Evolutionary conservation across 1,139 yeast genomes (phyloP).

Genomic region (Hanseniaspora sp.): DNA sequence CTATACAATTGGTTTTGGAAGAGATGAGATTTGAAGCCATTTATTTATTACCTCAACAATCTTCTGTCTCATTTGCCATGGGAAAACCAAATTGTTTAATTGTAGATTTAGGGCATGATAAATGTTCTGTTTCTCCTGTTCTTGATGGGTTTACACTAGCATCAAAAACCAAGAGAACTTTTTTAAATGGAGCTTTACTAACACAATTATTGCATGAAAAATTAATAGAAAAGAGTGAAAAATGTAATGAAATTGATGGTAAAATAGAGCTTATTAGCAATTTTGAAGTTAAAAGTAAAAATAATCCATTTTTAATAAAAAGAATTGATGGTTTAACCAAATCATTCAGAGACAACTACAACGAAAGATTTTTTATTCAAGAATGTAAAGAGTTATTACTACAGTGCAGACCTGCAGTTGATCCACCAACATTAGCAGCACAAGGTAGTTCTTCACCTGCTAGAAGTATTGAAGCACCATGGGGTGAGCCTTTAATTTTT

Average conservation of each 20-base stretch:
- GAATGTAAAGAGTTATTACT: constrained; percentile 56
- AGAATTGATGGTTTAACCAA: constrained; percentile 23
- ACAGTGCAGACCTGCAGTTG: constrained; percentile 31
- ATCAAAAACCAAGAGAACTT: constrained; percentile 58
- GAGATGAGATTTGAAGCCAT: constrained; percentile 71
- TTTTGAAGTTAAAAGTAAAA: constrained; percentile 26
- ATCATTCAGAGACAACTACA: constrained; percentile 16
- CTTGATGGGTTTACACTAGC: constrained; percentile 82
- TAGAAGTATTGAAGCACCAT: constrained; percentile 72
- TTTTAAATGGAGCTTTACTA: constrained; percentile 52
- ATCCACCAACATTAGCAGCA: background rate
- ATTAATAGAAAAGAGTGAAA: constrained; percentile 5
- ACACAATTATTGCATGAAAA: constrained; percentile 23
- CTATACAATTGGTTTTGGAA: constrained; percentile 70
- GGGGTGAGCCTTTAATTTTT: constrained; percentile 45
- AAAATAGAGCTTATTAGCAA: constrained; percentile 27
- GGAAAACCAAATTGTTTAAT: constrained; percentile 90
- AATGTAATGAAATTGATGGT: constrained; percentile 15
- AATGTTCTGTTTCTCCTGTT: constrained; percentile 78
- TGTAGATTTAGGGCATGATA: constrained; percentile 84
- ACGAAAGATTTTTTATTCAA: constrained; percentile 34
- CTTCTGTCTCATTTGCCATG: constrained; percentile 83
- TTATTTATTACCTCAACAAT: constrained; percentile 73
- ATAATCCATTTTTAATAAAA: constrained; percentile 4
- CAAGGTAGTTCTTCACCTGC: constrained; percentile 22